phyloP scores from a whole-genome alignment of 352 stramenopile genomes.

The Phytophthora cajani region DNA sequence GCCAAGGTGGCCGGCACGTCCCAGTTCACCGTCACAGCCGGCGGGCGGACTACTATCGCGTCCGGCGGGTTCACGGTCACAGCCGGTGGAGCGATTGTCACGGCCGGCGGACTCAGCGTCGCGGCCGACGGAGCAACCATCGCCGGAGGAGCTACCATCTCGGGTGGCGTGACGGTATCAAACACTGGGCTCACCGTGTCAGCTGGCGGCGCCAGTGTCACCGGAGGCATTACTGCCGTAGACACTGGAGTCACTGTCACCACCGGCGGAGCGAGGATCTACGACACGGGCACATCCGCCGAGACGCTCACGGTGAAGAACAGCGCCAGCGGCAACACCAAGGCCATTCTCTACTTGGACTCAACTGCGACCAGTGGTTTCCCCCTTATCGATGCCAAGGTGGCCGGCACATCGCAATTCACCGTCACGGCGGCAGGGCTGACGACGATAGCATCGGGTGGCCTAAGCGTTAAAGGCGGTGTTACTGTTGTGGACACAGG shows the following conservation, averaged over 20 bases:
- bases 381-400: conserved; percentile 8
- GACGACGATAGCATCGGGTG: conserved; percentile 26
- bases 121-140: conserved; percentile 13
- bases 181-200: neutral
- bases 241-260: conserved; percentile 21
- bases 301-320: conserved; percentile 14
- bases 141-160: conserved; percentile 26
- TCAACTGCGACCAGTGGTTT: neutral
- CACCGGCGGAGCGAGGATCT: conserved; percentile 2
- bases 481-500: conserved; percentile 35
- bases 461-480: conserved; percentile 26
- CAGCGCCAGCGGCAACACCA: neutral
- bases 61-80: conserved; percentile 22
- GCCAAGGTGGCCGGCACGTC: conserved; percentile 3
- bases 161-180: neutral
- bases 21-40: neutral
- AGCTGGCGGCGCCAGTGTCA: conserved; percentile 12
- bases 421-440: neutral
- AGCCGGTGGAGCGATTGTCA: neutral
- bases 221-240: conserved; percentile 5
- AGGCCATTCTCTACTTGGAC: conserved; percentile 5
- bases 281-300: neutral
- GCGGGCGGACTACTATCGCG: too few species aligned
- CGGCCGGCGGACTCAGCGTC: neutral
- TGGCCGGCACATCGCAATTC: neutral